phyloP scores from a whole-genome alignment of 2,329 filamentous ascomycete genomes.

The Curvularia sp. region DNA sequence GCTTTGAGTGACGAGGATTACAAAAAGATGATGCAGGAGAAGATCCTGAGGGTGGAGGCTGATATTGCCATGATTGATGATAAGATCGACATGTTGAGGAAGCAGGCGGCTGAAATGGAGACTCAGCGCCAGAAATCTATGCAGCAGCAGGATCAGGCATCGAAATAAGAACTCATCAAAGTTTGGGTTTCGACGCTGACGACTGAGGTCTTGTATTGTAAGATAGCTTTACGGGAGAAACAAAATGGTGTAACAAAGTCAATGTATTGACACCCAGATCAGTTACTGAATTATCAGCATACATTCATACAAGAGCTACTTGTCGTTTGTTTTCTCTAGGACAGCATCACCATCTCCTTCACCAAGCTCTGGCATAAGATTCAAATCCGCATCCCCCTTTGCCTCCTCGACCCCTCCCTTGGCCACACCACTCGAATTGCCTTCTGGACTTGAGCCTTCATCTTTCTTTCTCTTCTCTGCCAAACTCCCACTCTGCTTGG shows the following conservation, averaged over 20 bases:
- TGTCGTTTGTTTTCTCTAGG: not conserved
- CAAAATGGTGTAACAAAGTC: not conserved
- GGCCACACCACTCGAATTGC: not conserved
- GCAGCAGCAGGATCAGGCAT: conserved; percentile 1
- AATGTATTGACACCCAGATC: not conserved
- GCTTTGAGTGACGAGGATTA: conserved; percentile 77
- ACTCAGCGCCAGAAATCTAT: conserved; percentile 19
- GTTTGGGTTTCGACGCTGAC: too few species aligned
- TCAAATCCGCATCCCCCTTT: too few species aligned
- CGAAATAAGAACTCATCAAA: not conserved
- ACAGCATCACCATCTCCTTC: not conserved
- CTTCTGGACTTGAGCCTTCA: not conserved
- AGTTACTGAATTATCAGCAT: not conserved
- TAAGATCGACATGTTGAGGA: conserved; percentile 64
- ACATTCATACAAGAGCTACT: not conserved
- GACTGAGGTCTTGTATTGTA: not conserved
- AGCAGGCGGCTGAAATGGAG: conserved; percentile 33
- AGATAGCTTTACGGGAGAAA: not conserved
- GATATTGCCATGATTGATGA: conserved; percentile 83
- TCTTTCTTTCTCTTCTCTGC: not conserved
- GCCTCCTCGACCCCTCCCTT: not conserved
- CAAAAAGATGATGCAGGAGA: conserved; percentile 71
- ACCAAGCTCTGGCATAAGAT: not conserved
- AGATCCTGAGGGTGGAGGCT: conserved; percentile 72
- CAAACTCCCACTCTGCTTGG: not conserved